Evolutionary conservation across 2,329 filamentous ascomycete species (phyloP), one percentile per base, ranked within the genome.

Genomic region (Penicillium sp.): DNA sequence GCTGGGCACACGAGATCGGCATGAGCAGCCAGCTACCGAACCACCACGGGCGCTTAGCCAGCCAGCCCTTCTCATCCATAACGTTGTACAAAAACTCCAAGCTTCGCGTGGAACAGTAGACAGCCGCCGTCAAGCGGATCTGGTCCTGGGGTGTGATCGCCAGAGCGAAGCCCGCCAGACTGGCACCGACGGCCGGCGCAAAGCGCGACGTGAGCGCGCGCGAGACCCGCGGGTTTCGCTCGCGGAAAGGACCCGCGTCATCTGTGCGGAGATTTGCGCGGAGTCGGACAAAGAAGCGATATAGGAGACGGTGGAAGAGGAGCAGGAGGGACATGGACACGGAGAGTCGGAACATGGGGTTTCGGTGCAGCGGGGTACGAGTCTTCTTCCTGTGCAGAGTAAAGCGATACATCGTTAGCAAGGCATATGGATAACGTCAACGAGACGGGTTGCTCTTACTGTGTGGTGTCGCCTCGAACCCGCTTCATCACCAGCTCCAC

Each of bases 181-280:
- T 91, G 5, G 92, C 92, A 10, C 92, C 94, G n/a, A 96, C 80
- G 2, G 92, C 91, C 0, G 92, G 92, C 0, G 92, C 89, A 67
- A 91, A 88, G 9, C 82, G 81, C 2, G 90, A 95, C 0, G 91
- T 96, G 51, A 99, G 78, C 0, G 88, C 83, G 18, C 78, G 79
- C 0, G 89, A 81, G 11, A 91, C 83, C 16, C 83, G 82, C 0
- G 92, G 92, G 64, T 97, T 96, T 48, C 92, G 87, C 51, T 81
- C 78, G 13, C 91, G 83, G 72, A 97, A 96, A 0, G 89, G 87
- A 48, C 82, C 81, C 1, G 92, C 90, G 50, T 89, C 83, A n/a
- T 89, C 82, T 31, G 88, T 86, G 38, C 95, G 83, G 4, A 99
- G 79, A 57, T 90, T 90, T 1, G 82, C 79, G 43, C 92, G 86